Evolutionary conservation across 1,284 basidiomycete species (phyloP).

Genomic region (Rhodotorula sp.): DNA sequence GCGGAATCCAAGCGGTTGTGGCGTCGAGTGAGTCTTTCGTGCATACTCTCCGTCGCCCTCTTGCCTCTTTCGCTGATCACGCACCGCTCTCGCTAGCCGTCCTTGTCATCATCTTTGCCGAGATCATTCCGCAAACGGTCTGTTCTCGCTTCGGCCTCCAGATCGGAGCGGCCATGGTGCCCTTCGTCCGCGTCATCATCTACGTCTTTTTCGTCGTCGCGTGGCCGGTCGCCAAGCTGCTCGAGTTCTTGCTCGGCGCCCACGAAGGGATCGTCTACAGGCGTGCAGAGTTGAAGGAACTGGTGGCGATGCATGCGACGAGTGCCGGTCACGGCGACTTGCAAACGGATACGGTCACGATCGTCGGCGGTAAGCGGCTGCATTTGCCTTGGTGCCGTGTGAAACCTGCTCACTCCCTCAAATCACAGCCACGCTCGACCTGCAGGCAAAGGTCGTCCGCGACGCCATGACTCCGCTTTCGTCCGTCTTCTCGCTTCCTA

Average conservation of each 20-base stretch:
- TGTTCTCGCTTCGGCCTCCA: constrained; percentile 50
- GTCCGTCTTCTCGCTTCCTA: constrained; percentile 72
- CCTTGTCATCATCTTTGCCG: constrained; percentile 63
- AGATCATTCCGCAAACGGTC: constrained; percentile 76
- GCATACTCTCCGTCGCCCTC: no score
- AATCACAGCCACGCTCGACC: constrained; percentile 58
- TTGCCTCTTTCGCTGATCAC: no score
- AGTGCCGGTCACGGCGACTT: constrained; percentile 67
- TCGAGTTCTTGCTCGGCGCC: constrained; percentile 48
- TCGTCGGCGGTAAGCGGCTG: constrained; percentile 58
- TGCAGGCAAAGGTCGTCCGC: constrained; percentile 67
- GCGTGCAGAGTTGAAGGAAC: constrained; percentile 65
- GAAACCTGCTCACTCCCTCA: no score
- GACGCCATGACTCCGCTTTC: constrained; percentile 80
- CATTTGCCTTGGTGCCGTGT: not conserved
- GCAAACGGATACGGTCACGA: constrained; percentile 67
- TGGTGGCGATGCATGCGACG: constrained; percentile 70
- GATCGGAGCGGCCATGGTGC: constrained; percentile 47
- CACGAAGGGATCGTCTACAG: constrained; percentile 58
- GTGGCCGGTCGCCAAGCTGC: constrained; percentile 49
- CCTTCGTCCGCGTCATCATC: constrained; percentile 47
- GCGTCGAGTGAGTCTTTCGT: constrained; percentile 58
- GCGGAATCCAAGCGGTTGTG: constrained; percentile 74
- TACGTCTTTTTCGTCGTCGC: constrained; percentile 48
- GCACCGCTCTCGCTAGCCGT: no score